Base-by-base conservation (phyloP, 805 yeast genomes). In the Debaryomyces castellii region DNA sequence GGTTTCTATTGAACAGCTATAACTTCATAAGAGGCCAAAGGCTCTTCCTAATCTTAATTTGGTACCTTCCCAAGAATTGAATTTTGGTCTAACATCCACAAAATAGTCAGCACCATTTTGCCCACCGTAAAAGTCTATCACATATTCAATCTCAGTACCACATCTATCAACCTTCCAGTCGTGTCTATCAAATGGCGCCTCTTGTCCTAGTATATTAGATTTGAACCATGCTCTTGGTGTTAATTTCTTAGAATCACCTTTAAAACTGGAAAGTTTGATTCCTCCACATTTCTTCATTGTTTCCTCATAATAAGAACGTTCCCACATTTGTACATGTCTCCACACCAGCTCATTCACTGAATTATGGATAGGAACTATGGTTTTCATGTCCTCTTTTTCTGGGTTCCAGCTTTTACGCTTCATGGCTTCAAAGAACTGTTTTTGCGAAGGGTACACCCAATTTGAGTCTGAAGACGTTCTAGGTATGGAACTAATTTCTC, bases 381-480 rank as follows among this genome's bases (percentile, higher is more conserved):
- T 80, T 51, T 80, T 72, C 99, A 92, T 92, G 59, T 91, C 97
- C 6, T 68, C 63, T 0, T 86, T 86, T 9, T 81, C 70, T 1
- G 98, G 97, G 43, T 83, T 76, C 90, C 96, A 89, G 46, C 88
- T 80, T 59, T 92, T 92, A 40, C 98, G 79, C 54, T 80, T 73
- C 98, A 92, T 94, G 8, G 97, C 97, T 47, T 89, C 94, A 63
- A 74, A 92, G 60, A 92, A 92, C 71, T 92, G 97, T 62, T 88
- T 87, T 62, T 92, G 96, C 3, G 96, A 88, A 7, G 99, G 99
- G 61, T 92, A 92, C 1, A 92, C 77, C 99, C 99, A 92, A 67
- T 91, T 87, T 0, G 75, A 55, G 12, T 73, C 73, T 14, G 64
- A 52, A 1, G 79, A 59, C 1, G 95, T 85, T 42, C 96, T 71